Evolutionary conservation across 192 early-diverging fungal species (phyloP), one percentile per base, ranked within the genome.

Genomic region (Coemansia sp.): DNA sequence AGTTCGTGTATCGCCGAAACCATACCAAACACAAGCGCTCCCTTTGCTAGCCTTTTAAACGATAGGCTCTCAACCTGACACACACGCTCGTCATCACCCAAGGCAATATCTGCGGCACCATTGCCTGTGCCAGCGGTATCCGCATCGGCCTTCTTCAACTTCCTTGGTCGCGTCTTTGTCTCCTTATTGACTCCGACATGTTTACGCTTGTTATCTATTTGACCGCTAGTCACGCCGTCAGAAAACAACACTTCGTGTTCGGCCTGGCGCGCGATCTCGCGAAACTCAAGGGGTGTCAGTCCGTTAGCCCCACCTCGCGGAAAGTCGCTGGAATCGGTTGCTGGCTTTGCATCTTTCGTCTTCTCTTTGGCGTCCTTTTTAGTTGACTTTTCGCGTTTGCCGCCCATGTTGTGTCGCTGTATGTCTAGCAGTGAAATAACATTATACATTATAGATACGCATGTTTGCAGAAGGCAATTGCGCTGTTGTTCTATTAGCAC

Each of bases 261-360:
- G 24, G 86, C 93, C 66, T 91, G 84, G 62, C 87, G 87, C 44
- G 84, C 73, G 41, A 93, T 82, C 66, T 93, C 93, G 32, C 90
- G 85, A 73, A 85, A 84, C 70, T 95, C 94, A 16, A 94, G 83
- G 48, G 94, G 88, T 18, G 94, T 92, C 66, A 94, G 77, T 7
- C 83, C 86, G 28, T 84, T 85, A 2, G 87, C 85, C 32, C 94
- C 94, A 49, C 94, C 94, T 62, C 94, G 88, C 50, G 93, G 93
- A 67, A 96, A 96, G 60, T 92, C 88, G 25, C 49, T 41, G 31
- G 54, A 41, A 4, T 85, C 84, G 21, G 81, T 75, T 22, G 73
- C 68, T 9, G 57, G 31, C 66, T 55, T 68, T 27, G 49, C 6
- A 4, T 56, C 56, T 24, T 58, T 22, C 23, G 34, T n/a, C 44